Percentiles rank a stretch among this genome's conserved stretches.
These are phyloP conservation scores for Lignosus rhinocerotis DNA, from an alignment of 1,284 basidiomycete species.

Conservation along the genomic window DNA sequence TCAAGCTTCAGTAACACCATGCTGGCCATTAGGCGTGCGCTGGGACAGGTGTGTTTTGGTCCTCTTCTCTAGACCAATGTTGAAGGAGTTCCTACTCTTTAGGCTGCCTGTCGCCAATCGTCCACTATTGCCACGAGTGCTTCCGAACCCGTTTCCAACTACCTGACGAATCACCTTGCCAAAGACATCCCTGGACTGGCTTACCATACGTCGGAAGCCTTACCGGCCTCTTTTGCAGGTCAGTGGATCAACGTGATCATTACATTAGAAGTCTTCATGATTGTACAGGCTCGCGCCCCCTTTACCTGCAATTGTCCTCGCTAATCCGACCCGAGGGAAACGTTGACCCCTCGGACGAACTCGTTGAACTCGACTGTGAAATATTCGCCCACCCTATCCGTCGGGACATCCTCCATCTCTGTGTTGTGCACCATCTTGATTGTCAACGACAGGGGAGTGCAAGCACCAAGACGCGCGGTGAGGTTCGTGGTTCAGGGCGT, in stretches of 20 bases:
- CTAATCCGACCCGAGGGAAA: slow-evolving; percentile 49
- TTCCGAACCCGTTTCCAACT: slow-evolving; percentile 1
- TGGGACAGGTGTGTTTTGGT: slow-evolving; percentile 26
- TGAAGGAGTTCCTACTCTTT: slow-evolving; percentile 4
- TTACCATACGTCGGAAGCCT: not conserved
- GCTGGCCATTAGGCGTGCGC: slow-evolving; percentile 31
- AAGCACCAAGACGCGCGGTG: slow-evolving; percentile 87
- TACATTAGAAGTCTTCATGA: not conserved
- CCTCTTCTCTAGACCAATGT: not conserved
- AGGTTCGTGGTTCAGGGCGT: slow-evolving; percentile 85
- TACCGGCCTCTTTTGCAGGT: slow-evolving; percentile 1
- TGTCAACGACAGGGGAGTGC: slow-evolving; percentile 88
- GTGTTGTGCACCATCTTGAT: slow-evolving; percentile 89
- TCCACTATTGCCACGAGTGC: slow-evolving; percentile 15
- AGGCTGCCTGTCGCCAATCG: slow-evolving; percentile 14
- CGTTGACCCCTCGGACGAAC: slow-evolving; percentile 43
- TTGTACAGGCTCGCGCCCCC: slow-evolving; percentile 44
- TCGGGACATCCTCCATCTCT: slow-evolving; percentile 91
- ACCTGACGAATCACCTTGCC: not conserved
- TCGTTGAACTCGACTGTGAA: slow-evolving; percentile 77
- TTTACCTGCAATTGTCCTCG: slow-evolving; percentile 60
- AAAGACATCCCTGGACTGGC: slow-evolving; percentile 1
- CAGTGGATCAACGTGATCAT: not conserved
- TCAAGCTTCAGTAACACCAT: slow-evolving; percentile 21
- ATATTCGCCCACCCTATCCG: slow-evolving; percentile 90